These are phyloP conservation scores for Pythium guiyangense DNA, from an alignment of 352 stramenopile species.

Conservation along the genomic window DNA sequence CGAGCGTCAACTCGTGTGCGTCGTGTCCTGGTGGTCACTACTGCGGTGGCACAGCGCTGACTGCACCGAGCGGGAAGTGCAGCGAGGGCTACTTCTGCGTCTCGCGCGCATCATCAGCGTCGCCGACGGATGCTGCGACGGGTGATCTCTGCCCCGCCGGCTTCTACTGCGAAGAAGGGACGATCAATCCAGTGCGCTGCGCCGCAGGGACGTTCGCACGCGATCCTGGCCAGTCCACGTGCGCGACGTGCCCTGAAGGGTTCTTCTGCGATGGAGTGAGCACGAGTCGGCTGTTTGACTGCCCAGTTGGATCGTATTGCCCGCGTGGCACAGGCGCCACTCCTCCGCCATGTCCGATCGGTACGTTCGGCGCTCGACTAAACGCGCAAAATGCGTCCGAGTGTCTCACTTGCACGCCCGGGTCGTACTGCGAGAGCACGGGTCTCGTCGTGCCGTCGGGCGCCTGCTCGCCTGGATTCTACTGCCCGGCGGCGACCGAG, in stretches of 20 bases:
- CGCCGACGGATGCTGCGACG: slow-evolving; percentile 38
- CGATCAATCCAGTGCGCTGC: slow-evolving; percentile 42
- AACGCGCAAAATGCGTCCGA: slow-evolving; percentile 31
- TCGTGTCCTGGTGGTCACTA: slow-evolving; percentile 56
- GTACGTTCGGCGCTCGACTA: slow-evolving; percentile 51
- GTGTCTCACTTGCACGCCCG: slow-evolving; percentile 35
- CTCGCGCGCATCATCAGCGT: slow-evolving; percentile 29
- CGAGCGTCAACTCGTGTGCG: slow-evolving; percentile 55
- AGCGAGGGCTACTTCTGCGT: slow-evolving; percentile 83
- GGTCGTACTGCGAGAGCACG: slow-evolving; percentile 34
- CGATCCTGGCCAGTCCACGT: slow-evolving; percentile 22
- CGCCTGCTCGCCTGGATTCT: slow-evolving; percentile 48
- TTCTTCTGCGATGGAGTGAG: slow-evolving; percentile 58
- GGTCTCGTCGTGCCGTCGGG: slow-evolving; percentile 22
- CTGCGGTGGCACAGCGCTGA: slow-evolving; percentile 45
- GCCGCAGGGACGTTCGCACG: slow-evolving; percentile 32
- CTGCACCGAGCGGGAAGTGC: slow-evolving; percentile 50
- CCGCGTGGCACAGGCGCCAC: slow-evolving; percentile 30
- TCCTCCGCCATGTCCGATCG: slow-evolving; percentile 51
- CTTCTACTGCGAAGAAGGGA: slow-evolving; percentile 53
- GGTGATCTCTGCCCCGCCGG: slow-evolving; percentile 49
- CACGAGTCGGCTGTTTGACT: slow-evolving; percentile 39
- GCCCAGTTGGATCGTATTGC: slow-evolving; percentile 44
- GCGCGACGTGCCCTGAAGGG: slow-evolving; percentile 45
- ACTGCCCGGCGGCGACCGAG: slow-evolving; percentile 41